A percentile compares a stretch with the other conserved stretches of the same genome.
Conservation (phyloP, 768 basidiomycete species). For the Arthromyces matolae region DNA sequence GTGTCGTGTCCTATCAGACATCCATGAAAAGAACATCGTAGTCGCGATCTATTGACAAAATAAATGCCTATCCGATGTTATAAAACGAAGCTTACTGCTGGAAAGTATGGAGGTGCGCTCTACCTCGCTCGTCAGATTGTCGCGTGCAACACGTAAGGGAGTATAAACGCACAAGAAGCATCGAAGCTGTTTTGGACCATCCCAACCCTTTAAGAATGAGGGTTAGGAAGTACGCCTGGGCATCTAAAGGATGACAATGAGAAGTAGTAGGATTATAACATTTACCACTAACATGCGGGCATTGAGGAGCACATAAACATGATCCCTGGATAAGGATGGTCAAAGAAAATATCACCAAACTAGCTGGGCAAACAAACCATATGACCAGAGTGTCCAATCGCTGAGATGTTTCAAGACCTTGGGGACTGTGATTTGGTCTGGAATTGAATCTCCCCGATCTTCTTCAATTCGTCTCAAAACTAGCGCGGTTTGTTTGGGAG, state of each 20-base stretch:
- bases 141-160: not conserved
- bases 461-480: slow-evolving; percentile 45
- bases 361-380: slow-evolving; percentile 28
- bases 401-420: slow-evolving; percentile 37
- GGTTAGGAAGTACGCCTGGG: slow-evolving; percentile 44
- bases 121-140: slow-evolving; percentile 13
- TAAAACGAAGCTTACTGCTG: slow-evolving; percentile 30
- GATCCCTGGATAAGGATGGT: slow-evolving; percentile 26
- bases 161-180: slow-evolving; percentile 37
- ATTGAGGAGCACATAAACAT: slow-evolving; percentile 45
- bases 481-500: slow-evolving; percentile 38
- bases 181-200: slow-evolving; percentile 30
- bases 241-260: slow-evolving; percentile 22
- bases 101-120: slow-evolving; percentile 46
- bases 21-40: slow-evolving; percentile 42
- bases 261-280: not conserved
- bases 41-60: slow-evolving; percentile 28
- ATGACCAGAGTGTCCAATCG: slow-evolving; percentile 47
- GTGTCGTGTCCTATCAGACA: slow-evolving; percentile 41
- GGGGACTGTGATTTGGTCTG: slow-evolving; percentile 34
- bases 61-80: not conserved
- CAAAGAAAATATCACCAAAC: not conserved
- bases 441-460: slow-evolving; percentile 47
- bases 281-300: slow-evolving; percentile 33
- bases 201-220: slow-evolving; percentile 46